phyloP scores from a whole-genome alignment of 2,329 filamentous ascomycete species.

The Trichoderma endophyticum region DNA sequence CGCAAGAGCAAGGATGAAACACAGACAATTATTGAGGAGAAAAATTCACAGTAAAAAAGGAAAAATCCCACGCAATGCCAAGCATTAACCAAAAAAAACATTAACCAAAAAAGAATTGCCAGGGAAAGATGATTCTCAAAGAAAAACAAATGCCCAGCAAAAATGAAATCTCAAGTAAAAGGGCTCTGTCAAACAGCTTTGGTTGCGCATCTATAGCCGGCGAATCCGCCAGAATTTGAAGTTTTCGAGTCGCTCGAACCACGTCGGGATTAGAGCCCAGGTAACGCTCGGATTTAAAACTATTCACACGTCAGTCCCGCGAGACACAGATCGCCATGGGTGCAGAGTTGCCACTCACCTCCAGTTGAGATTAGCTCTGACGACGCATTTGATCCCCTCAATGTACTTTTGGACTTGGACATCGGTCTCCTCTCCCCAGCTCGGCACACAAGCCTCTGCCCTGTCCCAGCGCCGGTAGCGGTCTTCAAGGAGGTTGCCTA shows the following conservation, averaged over 20 bases:
- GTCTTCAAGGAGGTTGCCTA: constrained; percentile 21
- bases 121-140: not conserved
- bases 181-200: too few species aligned
- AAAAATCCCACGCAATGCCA: not conserved
- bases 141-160: not conserved
- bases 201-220: not conserved
- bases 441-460: constrained; percentile 18
- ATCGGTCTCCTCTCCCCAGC: constrained; percentile 19
- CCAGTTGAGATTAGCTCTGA: constrained; percentile 23
- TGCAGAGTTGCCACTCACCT: not conserved
- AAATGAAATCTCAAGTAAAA: not conserved
- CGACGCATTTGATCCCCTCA: constrained; percentile 26
- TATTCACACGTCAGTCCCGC: not conserved
- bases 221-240: constrained; percentile 1
- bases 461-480: constrained; percentile 23
- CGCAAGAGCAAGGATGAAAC: not conserved
- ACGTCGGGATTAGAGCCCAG: constrained; percentile 12
- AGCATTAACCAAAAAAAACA: not conserved
- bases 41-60: not conserved
- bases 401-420: constrained; percentile 22
- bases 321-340: too few species aligned
- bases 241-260: constrained; percentile 10
- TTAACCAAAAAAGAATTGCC: not conserved
- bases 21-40: not conserved
- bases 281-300: constrained; percentile 21